Base-by-base conservation (phyloP, 164 flowering plant genomes). In the Vitis amurensis region DNA sequence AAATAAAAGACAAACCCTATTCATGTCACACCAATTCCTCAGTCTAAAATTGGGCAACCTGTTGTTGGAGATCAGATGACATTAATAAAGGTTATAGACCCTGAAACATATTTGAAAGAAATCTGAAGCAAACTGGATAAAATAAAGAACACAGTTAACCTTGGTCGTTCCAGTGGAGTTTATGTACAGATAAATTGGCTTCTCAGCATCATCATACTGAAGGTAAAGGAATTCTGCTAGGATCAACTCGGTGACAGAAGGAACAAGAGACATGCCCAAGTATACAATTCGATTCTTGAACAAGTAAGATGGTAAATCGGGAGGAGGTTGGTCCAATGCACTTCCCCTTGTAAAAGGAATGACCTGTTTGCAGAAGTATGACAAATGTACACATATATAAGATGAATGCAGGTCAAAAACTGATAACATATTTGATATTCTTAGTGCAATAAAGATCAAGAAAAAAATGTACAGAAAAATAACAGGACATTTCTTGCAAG, bases 311-410 rank as follows among this genome's bases (percentile, higher is more conserved):
- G 98, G 92, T 52, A 95, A 77, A 81, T 95, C 97, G 29, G 99
- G 99, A 64, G 99, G 99, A 66, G 97, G 96, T 70, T 89, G 90
- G 85, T 93, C 94, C 89, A 85, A 85, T 55, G 90, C 94, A 83
- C 73, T 88, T 78, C 97, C 97, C 73, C 86, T 85, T 48, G 82
- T 47, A 64, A 86, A 91, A 31, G 99, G 97, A 79, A 93, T 93
- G 19, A 90, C 99, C 99, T 95, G 83, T 63, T 57, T 77, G 71
- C 4, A 79, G 52, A 62, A 61, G 56, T 37, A 47, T 57, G 2
- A 48, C 0, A 57, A 63, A 71, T 4, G 29, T 9, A 72, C 5
- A 12, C 11, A 65, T 23, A 67, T 49, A 11, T 27, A 12, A n/a
- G 47, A n/a, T 31, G 17, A 31, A 2, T 49, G 15, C 56, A 52